Evolutionary conservation across 768 basidiomycete species (phyloP).

Genomic region (Lentinula sp.): DNA sequence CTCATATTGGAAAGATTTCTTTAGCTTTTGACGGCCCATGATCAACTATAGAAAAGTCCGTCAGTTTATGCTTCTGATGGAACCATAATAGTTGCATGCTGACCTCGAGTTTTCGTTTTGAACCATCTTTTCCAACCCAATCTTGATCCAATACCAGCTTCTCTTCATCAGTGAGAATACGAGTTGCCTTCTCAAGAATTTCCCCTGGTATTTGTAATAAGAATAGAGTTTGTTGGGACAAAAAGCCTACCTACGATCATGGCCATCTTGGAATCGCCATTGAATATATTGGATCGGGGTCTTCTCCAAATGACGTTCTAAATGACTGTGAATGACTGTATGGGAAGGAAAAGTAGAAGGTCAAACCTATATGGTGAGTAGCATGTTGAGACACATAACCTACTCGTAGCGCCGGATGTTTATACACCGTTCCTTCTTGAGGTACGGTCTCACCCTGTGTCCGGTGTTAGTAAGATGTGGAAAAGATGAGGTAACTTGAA

Average conservation of each 20-base stretch:
- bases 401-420: constrained; percentile 89
- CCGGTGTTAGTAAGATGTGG: constrained; percentile 8
- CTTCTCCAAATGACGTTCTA: constrained; percentile 92
- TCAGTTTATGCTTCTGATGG: neutral
- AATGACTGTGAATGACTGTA: constrained; percentile 5
- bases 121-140: constrained; percentile 88
- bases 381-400: constrained; percentile 98
- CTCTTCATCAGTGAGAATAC: constrained; percentile 86
- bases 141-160: constrained; percentile 72
- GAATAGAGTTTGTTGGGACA: constrained; percentile 7
- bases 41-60: constrained; percentile 45
- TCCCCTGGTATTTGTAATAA: constrained; percentile 49
- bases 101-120: constrained; percentile 87
- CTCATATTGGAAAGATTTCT: constrained; percentile 94
- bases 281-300: constrained; percentile 96
- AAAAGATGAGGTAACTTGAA: constrained; percentile 4
- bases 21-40: constrained; percentile 95
- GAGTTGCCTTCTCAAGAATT: constrained; percentile 85
- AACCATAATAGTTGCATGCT: constrained; percentile 12
- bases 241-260: constrained; percentile 66
- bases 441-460: constrained; percentile 86
- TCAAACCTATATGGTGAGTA: constrained; percentile 86
- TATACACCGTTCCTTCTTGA: constrained; percentile 88
- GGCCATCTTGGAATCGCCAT: constrained; percentile 98
- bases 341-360: constrained; percentile 1